Evolutionary conservation across 2,329 filamentous ascomycete genomes (phyloP).

Genomic region (Diaporthe batatas): DNA sequence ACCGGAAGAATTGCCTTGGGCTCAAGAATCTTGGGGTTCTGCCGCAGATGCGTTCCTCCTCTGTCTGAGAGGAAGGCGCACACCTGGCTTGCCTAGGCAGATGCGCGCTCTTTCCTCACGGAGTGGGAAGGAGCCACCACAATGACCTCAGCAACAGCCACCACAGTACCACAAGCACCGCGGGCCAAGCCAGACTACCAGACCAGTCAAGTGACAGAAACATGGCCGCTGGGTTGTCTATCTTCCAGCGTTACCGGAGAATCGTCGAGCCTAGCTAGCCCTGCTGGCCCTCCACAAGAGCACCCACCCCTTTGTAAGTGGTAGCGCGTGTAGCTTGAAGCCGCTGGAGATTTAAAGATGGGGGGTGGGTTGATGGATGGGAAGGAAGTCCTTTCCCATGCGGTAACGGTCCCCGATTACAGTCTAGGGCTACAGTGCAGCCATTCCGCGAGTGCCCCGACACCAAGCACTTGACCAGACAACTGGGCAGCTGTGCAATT

Average conservation of each 20-base stretch:
- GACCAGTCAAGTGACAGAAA: constrained; percentile 29
- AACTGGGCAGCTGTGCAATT: constrained; percentile 30
- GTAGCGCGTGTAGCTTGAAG: constrained; percentile 19
- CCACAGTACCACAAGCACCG: constrained; percentile 4
- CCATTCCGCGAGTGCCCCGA: constrained; percentile 40
- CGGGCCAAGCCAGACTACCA: background rate
- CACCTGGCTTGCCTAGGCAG: too few relatives aligned
- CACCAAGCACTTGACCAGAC: constrained; percentile 41
- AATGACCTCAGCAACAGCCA: background rate
- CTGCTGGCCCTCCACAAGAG: background rate
- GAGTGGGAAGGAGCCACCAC: too few relatives aligned
- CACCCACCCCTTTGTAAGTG: background rate
- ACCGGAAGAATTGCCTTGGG: too few relatives aligned
- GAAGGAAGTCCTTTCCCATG: constrained; percentile 34
- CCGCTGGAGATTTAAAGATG: constrained; percentile 29
- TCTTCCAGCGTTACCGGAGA: constrained; percentile 5
- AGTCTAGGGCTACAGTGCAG: constrained; percentile 39
- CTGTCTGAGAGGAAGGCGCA: too few relatives aligned
- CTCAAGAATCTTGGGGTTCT: too few relatives aligned
- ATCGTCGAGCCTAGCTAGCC: constrained; percentile 28
- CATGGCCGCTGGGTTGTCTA: constrained; percentile 17
- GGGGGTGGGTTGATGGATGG: constrained; percentile 11
- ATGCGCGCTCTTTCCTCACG: too few relatives aligned
- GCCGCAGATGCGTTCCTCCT: too few relatives aligned
- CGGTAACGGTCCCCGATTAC: constrained; percentile 39